Evolutionary conservation across 2,329 filamentous ascomycete genomes (phyloP).

Genomic region (Zasmidium angulare): DNA sequence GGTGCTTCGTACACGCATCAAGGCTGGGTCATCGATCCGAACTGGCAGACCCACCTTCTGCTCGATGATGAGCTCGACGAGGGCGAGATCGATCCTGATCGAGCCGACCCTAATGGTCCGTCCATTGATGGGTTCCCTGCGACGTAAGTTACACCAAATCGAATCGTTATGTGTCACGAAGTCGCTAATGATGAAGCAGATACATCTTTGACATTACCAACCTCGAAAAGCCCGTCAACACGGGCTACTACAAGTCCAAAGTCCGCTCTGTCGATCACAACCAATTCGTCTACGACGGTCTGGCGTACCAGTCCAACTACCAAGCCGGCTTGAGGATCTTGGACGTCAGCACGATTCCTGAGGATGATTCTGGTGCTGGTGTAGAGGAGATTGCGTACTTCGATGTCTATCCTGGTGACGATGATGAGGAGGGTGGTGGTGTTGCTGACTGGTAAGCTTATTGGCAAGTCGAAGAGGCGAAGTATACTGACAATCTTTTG

Average conservation of each 20-base stretch:
- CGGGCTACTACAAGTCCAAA: constrained; percentile 40
- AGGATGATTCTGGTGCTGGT: constrained; percentile 47
- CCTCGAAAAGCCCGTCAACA: constrained; percentile 44
- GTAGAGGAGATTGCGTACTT: constrained; percentile 53
- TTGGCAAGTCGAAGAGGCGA: neutral
- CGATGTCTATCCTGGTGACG: constrained; percentile 54
- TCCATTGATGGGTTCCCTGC: constrained; percentile 46
- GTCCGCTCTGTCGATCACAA: constrained; percentile 43
- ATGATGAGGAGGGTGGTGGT: constrained; percentile 42
- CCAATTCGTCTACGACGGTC: constrained; percentile 41
- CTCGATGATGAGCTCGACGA: constrained; percentile 58
- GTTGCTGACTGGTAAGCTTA: constrained; percentile 5
- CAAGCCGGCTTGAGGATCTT: constrained; percentile 37
- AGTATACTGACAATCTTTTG: constrained; percentile 10
- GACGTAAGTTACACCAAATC: constrained; percentile 33
- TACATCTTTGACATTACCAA: constrained; percentile 54
- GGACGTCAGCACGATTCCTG: constrained; percentile 38
- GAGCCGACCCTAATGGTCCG: constrained; percentile 20
- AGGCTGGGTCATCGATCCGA: constrained; percentile 52
- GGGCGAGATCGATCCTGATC: constrained; percentile 41
- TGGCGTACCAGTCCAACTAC: constrained; percentile 41
- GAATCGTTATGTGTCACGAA: too few species aligned
- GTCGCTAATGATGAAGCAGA: too few species aligned
- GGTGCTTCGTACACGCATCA: constrained; percentile 55
- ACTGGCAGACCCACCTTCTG: constrained; percentile 49